These are phyloP conservation scores for Ustilago lituana DNA, from an alignment of 1,284 basidiomycete species.

Conservation along the genomic window DNA sequence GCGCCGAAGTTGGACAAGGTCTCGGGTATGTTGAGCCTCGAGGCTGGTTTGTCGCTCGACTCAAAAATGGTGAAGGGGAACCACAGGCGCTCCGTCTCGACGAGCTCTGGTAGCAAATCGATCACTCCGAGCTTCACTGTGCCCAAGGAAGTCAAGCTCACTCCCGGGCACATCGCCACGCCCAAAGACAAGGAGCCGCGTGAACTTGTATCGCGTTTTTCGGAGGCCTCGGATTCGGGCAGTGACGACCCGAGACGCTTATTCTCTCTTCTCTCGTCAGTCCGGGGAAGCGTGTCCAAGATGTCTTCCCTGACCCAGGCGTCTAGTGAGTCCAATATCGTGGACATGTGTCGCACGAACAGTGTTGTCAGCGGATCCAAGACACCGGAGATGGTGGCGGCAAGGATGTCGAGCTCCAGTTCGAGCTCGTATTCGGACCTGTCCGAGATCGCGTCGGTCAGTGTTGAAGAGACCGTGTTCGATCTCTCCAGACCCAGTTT, in stretches of 20 bases:
- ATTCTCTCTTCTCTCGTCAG: constrained; percentile 5
- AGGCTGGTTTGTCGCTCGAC: constrained; percentile 25
- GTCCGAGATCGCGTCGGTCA: constrained; percentile 8
- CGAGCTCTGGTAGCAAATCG: not conserved
- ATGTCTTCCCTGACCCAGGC: not conserved
- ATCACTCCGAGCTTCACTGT: not conserved
- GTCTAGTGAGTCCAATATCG: no score
- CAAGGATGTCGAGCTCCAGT: constrained; percentile 17
- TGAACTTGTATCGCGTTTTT: constrained; percentile 14
- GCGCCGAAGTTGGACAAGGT: constrained; percentile 22
- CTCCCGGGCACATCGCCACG: constrained; percentile 15
- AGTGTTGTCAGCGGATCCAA: not conserved
- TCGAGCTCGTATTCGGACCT: constrained; percentile 21
- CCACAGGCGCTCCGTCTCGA: constrained; percentile 16
- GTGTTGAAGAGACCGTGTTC: constrained; percentile 20
- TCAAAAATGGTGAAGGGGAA: constrained; percentile 19
- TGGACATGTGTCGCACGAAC: not conserved
- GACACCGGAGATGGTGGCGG: constrained; percentile 18
- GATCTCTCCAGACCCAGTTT: constrained; percentile 20
- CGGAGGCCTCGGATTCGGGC: constrained; percentile 22
- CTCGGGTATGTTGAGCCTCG: constrained; percentile 10
- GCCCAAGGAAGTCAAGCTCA: constrained; percentile 13
- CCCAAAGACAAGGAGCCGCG: not conserved
- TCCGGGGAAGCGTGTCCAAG: constrained; percentile 6
- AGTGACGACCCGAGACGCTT: constrained; percentile 7